A percentile compares a stretch with the other conserved stretches of the same genome.
These are phyloP conservation scores for Pyrenophora teres DNA, from an alignment of 2,329 filamentous ascomycete species.

Conservation along the genomic window DNA sequence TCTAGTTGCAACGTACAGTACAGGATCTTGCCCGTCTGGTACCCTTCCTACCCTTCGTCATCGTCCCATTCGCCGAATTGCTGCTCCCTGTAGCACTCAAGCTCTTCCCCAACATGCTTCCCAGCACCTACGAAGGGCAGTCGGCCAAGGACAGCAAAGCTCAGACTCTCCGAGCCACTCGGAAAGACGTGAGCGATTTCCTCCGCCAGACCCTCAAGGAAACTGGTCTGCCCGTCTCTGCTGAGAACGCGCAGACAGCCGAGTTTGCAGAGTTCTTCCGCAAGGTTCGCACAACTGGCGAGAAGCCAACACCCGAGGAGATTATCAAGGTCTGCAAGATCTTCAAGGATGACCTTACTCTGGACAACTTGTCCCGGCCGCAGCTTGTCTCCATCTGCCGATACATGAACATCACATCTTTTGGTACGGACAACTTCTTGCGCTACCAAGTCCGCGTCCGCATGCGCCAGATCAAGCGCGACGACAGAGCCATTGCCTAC, in stretches of 20 bases:
- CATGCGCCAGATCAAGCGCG: conserved; percentile 99
- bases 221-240: conserved; percentile 86
- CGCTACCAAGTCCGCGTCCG: conserved; percentile 95
- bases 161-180: conserved; percentile 75
- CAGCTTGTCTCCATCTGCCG: conserved; percentile 97
- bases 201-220: conserved; percentile 86
- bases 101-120: conserved; percentile 95
- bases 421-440: conserved; percentile 96
- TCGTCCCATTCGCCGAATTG: conserved; percentile 94
- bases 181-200: conserved; percentile 92
- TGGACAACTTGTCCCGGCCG: conserved; percentile 94
- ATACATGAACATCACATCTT: conserved; percentile 97
- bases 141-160: conserved; percentile 90
- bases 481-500: conserved; percentile 90
- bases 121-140: conserved; percentile 94
- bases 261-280: conserved; percentile 98
- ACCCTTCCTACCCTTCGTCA: conserved; percentile 95
- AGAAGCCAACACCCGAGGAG: conserved; percentile 83
- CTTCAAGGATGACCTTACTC: conserved; percentile 95
- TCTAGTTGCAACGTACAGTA: conserved; percentile 80
- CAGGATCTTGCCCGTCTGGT: conserved; percentile 91
- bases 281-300: conserved; percentile 85
- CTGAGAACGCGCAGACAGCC: conserved; percentile 82
- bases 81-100: conserved; percentile 89
- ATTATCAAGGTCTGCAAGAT: conserved; percentile 99